These are phyloP conservation scores for Boletus barrowsii DNA, from an alignment of 768 basidiomycete species.

Conservation along the genomic window DNA sequence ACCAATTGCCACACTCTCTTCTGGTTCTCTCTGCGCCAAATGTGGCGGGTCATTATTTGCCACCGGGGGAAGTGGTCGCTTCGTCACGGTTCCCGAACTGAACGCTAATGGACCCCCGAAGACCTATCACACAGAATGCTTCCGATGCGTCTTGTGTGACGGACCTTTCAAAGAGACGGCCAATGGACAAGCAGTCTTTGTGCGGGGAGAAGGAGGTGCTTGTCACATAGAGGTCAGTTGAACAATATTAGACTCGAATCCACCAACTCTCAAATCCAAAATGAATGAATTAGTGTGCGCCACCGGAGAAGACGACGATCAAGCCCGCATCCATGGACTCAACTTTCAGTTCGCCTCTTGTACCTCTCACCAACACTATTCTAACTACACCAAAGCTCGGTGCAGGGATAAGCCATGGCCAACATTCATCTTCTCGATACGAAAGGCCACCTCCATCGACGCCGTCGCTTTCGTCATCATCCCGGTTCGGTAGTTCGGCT, in stretches of 20 bases:
- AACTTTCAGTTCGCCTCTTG: slow-evolving; percentile 17
- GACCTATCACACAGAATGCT: slow-evolving; percentile 73
- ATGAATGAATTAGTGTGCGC: slow-evolving; percentile 38
- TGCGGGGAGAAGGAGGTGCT: slow-evolving; percentile 59
- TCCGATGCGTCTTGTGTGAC: slow-evolving; percentile 67
- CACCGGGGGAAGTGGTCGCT: slow-evolving; percentile 55
- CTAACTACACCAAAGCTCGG: slow-evolving; percentile 5
- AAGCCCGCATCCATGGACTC: slow-evolving; percentile 13
- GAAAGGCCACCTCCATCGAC: slow-evolving; percentile 22
- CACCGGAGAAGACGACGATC: slow-evolving; percentile 31
- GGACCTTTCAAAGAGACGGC: slow-evolving; percentile 58
- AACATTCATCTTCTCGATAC: slow-evolving; percentile 31
- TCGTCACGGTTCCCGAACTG: slow-evolving; percentile 65
- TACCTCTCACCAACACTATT: slow-evolving; percentile 18
- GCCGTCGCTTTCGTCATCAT: slow-evolving; percentile 16
- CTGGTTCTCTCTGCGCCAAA: slow-evolving; percentile 53
- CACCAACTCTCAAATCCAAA: slow-evolving; percentile 6
- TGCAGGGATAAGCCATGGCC: slow-evolving; percentile 7
- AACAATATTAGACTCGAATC: background rate
- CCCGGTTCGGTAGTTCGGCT: slow-evolving; percentile 39
- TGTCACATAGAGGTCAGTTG: slow-evolving; percentile 58
- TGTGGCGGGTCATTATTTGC: slow-evolving; percentile 61
- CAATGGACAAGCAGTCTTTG: slow-evolving; percentile 68
- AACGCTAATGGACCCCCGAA: slow-evolving; percentile 42
- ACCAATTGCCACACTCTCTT: slow-evolving; percentile 31